Evolutionary conservation across 371 early-diverging fungal genomes (phyloP).

Genomic region (Mortierella sp.): DNA sequence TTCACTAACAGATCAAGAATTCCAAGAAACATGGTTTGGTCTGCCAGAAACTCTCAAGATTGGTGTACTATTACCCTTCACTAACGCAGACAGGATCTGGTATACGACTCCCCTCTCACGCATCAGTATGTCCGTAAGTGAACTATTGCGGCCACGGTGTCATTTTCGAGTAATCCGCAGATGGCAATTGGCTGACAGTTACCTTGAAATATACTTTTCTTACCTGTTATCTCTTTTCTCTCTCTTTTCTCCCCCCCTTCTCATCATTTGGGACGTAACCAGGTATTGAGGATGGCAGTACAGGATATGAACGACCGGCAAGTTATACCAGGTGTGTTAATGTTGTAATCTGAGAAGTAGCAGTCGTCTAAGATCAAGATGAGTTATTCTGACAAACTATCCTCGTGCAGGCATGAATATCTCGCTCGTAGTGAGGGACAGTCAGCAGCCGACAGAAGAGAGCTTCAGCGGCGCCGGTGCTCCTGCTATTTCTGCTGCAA

Average conservation of each 20-base stretch:
- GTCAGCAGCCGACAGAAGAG: conserved; percentile 28
- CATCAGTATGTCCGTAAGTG: conserved; percentile 23
- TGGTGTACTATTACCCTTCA: conserved; percentile 36
- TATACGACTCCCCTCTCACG: conserved; percentile 16
- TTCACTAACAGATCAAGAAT: conserved; percentile 34
- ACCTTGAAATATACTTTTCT: background rate
- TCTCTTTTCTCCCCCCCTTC: no score
- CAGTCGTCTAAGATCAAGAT: background rate
- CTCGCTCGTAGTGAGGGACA: conserved; percentile 41
- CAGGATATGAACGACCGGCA: conserved; percentile 31
- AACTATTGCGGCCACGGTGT: background rate
- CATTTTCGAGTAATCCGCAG: no score
- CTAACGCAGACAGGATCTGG: background rate
- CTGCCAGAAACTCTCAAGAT: conserved; percentile 29
- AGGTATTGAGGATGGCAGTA: conserved; percentile 44
- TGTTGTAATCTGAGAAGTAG: no score
- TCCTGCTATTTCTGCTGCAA: conserved; percentile 39
- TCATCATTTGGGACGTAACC: background rate
- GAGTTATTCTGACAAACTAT: background rate
- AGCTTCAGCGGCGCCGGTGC: conserved; percentile 34
- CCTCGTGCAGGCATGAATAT: conserved; percentile 35
- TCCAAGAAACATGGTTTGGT: conserved; percentile 29
- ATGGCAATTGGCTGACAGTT: background rate
- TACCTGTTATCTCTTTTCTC: background rate
- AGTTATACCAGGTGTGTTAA: conserved; percentile 30